Conservation (phyloP, 2,329 filamentous ascomycete genomes). For the Oidium heveae region DNA sequence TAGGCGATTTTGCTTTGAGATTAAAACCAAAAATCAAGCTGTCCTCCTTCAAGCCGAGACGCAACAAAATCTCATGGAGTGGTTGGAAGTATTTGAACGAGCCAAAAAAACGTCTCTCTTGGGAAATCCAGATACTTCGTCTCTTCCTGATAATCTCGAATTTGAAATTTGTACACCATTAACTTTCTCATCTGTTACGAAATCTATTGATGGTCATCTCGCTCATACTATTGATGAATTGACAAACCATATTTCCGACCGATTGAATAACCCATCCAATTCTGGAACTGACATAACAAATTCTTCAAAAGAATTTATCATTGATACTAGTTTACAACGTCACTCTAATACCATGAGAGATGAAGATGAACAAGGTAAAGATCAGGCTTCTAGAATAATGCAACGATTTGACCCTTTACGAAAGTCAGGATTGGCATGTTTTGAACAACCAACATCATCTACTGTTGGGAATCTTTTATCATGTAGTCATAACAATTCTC, state of each 20-base stretch:
- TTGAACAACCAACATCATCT: conserved; percentile 16
- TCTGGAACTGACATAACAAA: conserved; percentile 28
- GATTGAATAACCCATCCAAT: conserved; percentile 36
- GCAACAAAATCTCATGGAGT: conserved; percentile 74
- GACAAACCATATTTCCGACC: conserved; percentile 22
- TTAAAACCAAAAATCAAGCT: conserved; percentile 89
- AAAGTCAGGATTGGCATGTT: conserved; percentile 29
- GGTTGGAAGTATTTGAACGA: conserved; percentile 80
- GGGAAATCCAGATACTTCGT: conserved; percentile 24
- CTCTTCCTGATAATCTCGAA: conserved; percentile 37
- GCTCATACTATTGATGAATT: conserved; percentile 21
- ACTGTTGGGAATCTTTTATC: conserved; percentile 62
- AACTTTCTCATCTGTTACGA: conserved; percentile 75
- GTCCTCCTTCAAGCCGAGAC: conserved; percentile 83
- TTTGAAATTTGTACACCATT: conserved; percentile 81
- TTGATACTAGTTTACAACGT: conserved; percentile 31
- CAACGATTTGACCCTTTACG: conserved; percentile 79
- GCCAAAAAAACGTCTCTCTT: conserved; percentile 86
- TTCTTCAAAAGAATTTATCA: conserved; percentile 34
- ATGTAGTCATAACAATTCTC: conserved; percentile 55
- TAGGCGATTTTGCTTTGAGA: conserved; percentile 86
- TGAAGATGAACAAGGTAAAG: conserved; percentile 50
- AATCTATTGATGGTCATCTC: conserved; percentile 39
- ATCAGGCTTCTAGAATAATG: conserved; percentile 72
- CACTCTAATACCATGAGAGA: conserved; percentile 33